Conservation (phyloP, 2,329 filamentous ascomycete species). For the Colletotrichum incanum region DNA sequence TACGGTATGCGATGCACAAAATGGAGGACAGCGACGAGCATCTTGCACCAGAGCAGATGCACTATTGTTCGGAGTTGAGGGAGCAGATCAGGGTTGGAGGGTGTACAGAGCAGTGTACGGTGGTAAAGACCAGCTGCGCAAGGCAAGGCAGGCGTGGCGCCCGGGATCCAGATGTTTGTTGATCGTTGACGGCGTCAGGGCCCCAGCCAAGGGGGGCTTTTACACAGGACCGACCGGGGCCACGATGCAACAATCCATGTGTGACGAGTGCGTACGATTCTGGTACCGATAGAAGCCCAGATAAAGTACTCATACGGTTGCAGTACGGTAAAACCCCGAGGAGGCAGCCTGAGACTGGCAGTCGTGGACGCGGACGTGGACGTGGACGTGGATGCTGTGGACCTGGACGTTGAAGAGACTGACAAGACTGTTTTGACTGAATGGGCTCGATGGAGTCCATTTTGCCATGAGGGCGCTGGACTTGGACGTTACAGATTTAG, state of each 20-base stretch:
- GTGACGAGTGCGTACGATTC: not conserved
- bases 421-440: not conserved
- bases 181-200: not conserved
- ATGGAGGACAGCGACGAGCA: not conserved
- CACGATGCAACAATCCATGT: not conserved
- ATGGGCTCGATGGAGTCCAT: not conserved
- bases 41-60: not conserved
- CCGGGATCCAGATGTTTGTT: not conserved
- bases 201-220: not conserved
- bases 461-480: slow-evolving; percentile 11
- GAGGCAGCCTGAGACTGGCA: not conserved
- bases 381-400: not conserved
- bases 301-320: not conserved
- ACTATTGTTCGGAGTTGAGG: not conserved
- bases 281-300: slow-evolving; percentile 1
- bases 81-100: not conserved
- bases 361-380: not conserved
- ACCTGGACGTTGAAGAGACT: not conserved
- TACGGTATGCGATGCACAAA: slow-evolving; percentile 26
- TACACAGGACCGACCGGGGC: not conserved
- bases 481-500: slow-evolving; percentile 43
- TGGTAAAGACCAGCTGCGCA: not conserved
- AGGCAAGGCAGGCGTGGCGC: not conserved
- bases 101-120: not conserved
- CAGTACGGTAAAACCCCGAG: slow-evolving; percentile 3